Conservation (phyloP, 768 basidiomycete genomes). For the Hysterangium stoloniferum region DNA sequence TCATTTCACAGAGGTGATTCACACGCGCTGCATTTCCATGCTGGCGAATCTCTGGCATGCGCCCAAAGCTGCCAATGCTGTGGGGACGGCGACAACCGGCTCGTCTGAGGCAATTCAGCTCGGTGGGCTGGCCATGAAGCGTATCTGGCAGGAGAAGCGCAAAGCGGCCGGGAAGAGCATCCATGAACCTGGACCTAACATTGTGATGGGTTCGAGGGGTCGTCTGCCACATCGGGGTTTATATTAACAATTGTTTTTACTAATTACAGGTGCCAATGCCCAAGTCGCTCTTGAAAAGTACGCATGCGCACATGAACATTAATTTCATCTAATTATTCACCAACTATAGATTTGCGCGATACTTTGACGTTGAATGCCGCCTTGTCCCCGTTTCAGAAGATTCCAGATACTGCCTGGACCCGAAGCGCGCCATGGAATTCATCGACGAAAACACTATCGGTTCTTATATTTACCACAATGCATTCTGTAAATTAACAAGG, state of each 20-base stretch:
- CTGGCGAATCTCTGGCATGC: conserved; percentile 66
- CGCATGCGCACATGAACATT: conserved; percentile 50
- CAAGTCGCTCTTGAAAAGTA: conserved; percentile 68
- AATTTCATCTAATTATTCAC: background rate
- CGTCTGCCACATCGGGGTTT: background rate
- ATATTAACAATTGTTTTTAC: conserved; percentile 5
- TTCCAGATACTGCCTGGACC: conserved; percentile 72
- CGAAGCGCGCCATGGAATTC: conserved; percentile 53
- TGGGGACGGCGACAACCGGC: conserved; percentile 66
- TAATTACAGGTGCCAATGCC: conserved; percentile 43
- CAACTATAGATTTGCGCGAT: conserved; percentile 12
- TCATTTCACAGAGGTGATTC: conserved; percentile 29
- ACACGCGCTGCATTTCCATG: conserved; percentile 42
- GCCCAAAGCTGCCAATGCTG: conserved; percentile 42
- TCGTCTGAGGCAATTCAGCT: conserved; percentile 68
- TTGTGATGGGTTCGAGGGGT: conserved; percentile 41
- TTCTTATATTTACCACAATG: background rate
- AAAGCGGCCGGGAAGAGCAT: conserved; percentile 59
- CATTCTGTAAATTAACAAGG: background rate
- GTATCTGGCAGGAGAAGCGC: conserved; percentile 60
- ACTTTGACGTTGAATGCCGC: conserved; percentile 47
- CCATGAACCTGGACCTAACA: conserved; percentile 58
- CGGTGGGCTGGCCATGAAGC: conserved; percentile 66
- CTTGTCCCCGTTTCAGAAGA: conserved; percentile 58
- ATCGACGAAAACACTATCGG: conserved; percentile 71